These are phyloP conservation scores for Monosporozyma yasuniensis DNA, from an alignment of 805 yeast genomes.

Conservation along the genomic window DNA sequence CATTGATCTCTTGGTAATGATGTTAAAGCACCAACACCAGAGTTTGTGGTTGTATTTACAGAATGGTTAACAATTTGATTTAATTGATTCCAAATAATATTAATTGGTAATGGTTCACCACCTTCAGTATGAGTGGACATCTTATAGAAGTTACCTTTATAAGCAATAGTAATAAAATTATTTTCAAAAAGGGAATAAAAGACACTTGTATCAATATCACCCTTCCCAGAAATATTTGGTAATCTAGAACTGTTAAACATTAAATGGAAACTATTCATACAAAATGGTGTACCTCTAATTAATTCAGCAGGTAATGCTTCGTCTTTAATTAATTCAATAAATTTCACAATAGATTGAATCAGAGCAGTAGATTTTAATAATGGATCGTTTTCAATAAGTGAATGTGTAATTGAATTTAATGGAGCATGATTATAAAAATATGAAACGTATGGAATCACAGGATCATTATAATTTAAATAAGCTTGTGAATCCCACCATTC, in stretches of 20 bases:
- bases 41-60: conserved; percentile 11
- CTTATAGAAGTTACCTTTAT: conserved; percentile 75
- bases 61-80: conserved; percentile 36
- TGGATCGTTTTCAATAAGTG: conserved; percentile 50
- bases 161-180: conserved; percentile 62
- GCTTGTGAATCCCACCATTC: conserved; percentile 93
- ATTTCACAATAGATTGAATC: conserved; percentile 56
- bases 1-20: conserved; percentile 81
- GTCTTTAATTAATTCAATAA: conserved; percentile 54
- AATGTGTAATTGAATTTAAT: conserved; percentile 30
- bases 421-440: conserved; percentile 84
- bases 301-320: conserved; percentile 75
- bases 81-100: conserved; percentile 50
- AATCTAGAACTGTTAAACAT: conserved; percentile 87
- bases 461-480: conserved; percentile 82
- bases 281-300: conserved; percentile 70
- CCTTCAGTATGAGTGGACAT: conserved; percentile 47
- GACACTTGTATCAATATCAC: conserved; percentile 51
- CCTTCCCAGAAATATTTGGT: conserved; percentile 37
- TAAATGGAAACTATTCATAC: conserved; percentile 86
- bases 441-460: conserved; percentile 89
- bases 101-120: conserved; percentile 34
- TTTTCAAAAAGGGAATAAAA: conserved; percentile 40
- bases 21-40: conserved; percentile 71
- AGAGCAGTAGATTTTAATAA: conserved; percentile 69